A percentile compares a stretch with the other conserved stretches of the same genome.
Evolutionary conservation across 2,329 filamentous ascomycete genomes (phyloP).

Genomic region (Pseudocercospora eumusae): DNA sequence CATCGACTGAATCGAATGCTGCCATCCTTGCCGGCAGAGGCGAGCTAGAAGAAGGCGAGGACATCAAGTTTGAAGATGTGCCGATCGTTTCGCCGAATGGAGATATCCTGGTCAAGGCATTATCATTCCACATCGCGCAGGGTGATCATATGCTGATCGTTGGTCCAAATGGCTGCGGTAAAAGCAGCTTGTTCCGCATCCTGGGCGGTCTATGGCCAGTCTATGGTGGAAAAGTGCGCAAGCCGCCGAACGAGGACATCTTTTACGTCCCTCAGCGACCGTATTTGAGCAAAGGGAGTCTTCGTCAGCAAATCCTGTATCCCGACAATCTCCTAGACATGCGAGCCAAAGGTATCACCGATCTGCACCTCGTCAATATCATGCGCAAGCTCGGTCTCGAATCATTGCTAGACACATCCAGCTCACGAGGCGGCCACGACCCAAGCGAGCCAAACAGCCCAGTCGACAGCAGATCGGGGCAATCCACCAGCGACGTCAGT

Average conservation of each 20-base stretch:
- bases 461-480: conserved; percentile 18
- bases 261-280: conserved; percentile 98
- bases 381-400: conserved; percentile 80
- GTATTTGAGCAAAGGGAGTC: conserved; percentile 84
- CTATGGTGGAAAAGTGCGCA: conserved; percentile 89
- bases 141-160: conserved; percentile 93
- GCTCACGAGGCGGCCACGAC: conserved; percentile 34
- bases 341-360: conserved; percentile 78
- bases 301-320: conserved; percentile 97
- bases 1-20: conserved; percentile 77
- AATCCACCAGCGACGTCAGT: conserved; percentile 13
- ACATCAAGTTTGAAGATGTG: conserved; percentile 83
- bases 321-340: conserved; percentile 86
- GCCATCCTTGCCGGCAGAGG: conserved; percentile 81
- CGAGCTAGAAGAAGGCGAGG: conserved; percentile 74
- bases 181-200: conserved; percentile 94
- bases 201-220: conserved; percentile 96
- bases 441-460: conserved; percentile 19
- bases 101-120: conserved; percentile 80
- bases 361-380: conserved; percentile 75
- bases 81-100: conserved; percentile 97
- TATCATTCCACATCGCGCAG: conserved; percentile 83
- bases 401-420: conserved; percentile 74
- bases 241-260: conserved; percentile 88
- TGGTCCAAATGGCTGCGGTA: conserved; percentile 95